These are phyloP conservation scores for Neurospora africana DNA, from an alignment of 495 filamentous ascomycete genomes.

Conservation along the genomic window DNA sequence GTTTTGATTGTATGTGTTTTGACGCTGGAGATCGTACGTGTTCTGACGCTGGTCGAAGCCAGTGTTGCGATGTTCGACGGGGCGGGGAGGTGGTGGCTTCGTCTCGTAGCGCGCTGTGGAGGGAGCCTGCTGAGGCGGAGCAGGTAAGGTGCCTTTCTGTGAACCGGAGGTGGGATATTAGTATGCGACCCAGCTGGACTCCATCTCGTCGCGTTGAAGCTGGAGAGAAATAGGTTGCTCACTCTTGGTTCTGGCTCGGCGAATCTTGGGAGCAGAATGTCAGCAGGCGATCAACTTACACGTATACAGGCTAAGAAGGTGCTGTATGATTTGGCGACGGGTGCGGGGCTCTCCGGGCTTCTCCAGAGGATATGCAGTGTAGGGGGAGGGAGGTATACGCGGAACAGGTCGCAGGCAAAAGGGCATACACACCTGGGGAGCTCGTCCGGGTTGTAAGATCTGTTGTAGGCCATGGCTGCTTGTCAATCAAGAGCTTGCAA, in stretches of 20 bases:
- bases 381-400: conserved; percentile 10
- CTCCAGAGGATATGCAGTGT: conserved; percentile 7
- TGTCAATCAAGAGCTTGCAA: conserved; percentile 5
- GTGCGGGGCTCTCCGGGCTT: conserved; percentile 4
- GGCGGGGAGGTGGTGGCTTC: conserved; percentile 28
- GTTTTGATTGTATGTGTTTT: neutral
- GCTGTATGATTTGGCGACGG: neutral
- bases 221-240: conserved; percentile 13
- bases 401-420: neutral
- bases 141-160: conserved; percentile 22
- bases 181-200: conserved; percentile 5
- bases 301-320: neutral
- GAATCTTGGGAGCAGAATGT: conserved; percentile 46
- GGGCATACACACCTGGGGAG: conserved; percentile 70
- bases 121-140: conserved; percentile 7
- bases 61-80: conserved; percentile 15
- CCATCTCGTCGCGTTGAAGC: neutral
- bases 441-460: conserved; percentile 88
- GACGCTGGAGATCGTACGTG: neutral
- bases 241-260: conserved; percentile 85
- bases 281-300: conserved; percentile 9
- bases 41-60: conserved; percentile 5
- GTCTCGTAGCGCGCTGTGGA: conserved; percentile 27
- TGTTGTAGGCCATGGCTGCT: conserved; percentile 84
- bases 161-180: neutral